Conservation (phyloP, 2,329 filamentous ascomycete species). For the Colletotrichum tamarilloi region DNA sequence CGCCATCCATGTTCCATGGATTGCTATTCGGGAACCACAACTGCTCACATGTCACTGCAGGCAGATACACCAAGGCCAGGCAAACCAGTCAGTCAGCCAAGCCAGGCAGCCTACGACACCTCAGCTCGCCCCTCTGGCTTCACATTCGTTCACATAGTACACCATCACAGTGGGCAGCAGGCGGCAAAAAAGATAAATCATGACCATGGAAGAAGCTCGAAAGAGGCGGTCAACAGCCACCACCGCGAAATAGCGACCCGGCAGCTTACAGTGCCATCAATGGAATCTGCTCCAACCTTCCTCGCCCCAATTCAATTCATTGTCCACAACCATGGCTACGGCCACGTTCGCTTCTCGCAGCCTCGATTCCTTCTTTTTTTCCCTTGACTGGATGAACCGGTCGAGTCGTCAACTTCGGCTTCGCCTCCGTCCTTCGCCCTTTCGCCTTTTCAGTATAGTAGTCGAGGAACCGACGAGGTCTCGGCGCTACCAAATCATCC, state of each 20-base stretch:
- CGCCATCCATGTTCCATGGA: slow-evolving; percentile 7
- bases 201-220: slow-evolving; percentile 17
- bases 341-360: background rate
- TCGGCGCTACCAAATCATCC: background rate
- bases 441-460: background rate
- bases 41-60: slow-evolving; percentile 34
- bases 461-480: background rate
- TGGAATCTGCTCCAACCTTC: slow-evolving; percentile 26
- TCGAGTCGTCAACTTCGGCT: slow-evolving; percentile 19
- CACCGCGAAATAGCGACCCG: background rate
- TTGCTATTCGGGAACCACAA: slow-evolving; percentile 23
- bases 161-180: background rate
- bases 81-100: background rate
- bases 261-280: slow-evolving; percentile 1
- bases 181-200: background rate
- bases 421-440: slow-evolving; percentile 21
- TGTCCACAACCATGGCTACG: background rate
- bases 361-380: background rate
- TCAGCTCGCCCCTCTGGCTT: slow-evolving; percentile 14
- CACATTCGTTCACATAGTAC: background rate
- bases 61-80: slow-evolving; percentile 13
- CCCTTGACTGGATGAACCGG: slow-evolving; percentile 2
- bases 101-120: slow-evolving; percentile 13
- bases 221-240: slow-evolving; percentile 29
- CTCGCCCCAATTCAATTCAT: slow-evolving; percentile 9